These are phyloP conservation scores for Mytilinidion resinicola DNA, from an alignment of 495 filamentous ascomycete species.

Conservation along the genomic window DNA sequence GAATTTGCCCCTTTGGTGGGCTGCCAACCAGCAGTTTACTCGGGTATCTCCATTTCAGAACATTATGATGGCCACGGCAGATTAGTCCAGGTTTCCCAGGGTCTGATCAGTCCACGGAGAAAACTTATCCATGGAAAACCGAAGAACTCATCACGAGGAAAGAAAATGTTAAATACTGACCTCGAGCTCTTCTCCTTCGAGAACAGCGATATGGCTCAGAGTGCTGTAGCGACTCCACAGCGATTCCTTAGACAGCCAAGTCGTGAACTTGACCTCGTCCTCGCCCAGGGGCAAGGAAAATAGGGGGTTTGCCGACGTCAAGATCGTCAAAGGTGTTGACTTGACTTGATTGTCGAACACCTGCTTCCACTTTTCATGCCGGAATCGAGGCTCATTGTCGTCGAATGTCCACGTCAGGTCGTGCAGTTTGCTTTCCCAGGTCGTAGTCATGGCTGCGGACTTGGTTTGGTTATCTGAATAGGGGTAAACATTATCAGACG, in stretches of 20 bases:
- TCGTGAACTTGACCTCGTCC: constrained; percentile 33
- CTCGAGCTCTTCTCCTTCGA: constrained; percentile 45
- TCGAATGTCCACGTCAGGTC: constrained; percentile 44
- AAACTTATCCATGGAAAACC: too few relatives aligned
- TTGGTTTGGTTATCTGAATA: constrained; percentile 14
- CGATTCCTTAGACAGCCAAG: constrained; percentile 38
- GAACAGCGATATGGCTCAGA: constrained; percentile 53
- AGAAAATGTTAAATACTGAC: constrained; percentile 31
- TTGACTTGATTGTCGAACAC: constrained; percentile 47
- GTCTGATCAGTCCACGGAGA: too few relatives aligned
- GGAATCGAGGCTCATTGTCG: constrained; percentile 51
- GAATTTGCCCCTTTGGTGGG: too few relatives aligned
- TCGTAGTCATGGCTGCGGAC: constrained; percentile 39
- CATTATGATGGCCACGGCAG: too few relatives aligned
- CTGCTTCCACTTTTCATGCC: constrained; percentile 34
- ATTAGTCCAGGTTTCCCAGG: not conserved
- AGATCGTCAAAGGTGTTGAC: constrained; percentile 37
- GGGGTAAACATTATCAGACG: not conserved
- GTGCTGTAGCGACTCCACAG: constrained; percentile 53
- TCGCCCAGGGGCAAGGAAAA: constrained; percentile 49
- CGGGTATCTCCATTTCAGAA: not conserved
- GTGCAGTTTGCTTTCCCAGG: constrained; percentile 51
- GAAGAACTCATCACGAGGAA: too few relatives aligned
- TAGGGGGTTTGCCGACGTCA: constrained; percentile 37
- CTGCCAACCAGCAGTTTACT: not conserved